Evolutionary conservation across 176 grass and related monocot species (phyloP), one percentile per base, ranked within the genome.

Genomic region (Elaeis guineensis): DNA sequence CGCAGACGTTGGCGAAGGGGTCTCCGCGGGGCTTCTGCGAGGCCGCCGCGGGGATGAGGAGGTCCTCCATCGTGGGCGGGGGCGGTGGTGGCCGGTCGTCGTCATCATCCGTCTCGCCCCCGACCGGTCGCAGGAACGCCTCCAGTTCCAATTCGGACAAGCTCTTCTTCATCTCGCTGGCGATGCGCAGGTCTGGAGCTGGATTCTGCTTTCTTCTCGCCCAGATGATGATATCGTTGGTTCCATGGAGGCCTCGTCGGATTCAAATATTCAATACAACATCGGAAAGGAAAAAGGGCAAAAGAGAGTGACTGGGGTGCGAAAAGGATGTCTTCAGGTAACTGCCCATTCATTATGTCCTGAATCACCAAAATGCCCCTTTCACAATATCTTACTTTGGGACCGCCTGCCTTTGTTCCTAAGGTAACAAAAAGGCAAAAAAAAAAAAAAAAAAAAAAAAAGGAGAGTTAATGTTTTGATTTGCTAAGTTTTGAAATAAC

Each of bases 131-230:
- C 58, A 90, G 6, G 39, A 90, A 78, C 55, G 83, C 83, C 68
- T 87, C 86, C 68, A 88, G 69, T 16, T 69, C 22, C 77, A 80
- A 61, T 65, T 90, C 86, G 54, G 83, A 97, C 19, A 73, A 4
- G 67, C 81, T 88, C 84, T 78, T 91, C 81, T 88, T 85, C 92
- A 97, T 97, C 73, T 19, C 60, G 28, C 19, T 48, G 28, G 50
- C 12, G 11, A 8, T 44, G 35, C 2, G 35, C 1, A 12, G 35
- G 11, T 44, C 35, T 12, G 35, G 35, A 44, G 32, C 32, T 35
- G 32, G 32, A 9, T 7, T 9, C 32, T 35, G 32, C 32, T 9
- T 35, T 35, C 32, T 35, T 35, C 32, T 35, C 8, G 32, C 32
- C 6, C 32, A 9, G 35, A 9, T 9, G 35, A 44, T 44, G 35